Evolutionary conservation across 768 basidiomycete genomes (phyloP), one percentile per base, ranked within the genome.

Genomic region (Heimioporus sp.): DNA sequence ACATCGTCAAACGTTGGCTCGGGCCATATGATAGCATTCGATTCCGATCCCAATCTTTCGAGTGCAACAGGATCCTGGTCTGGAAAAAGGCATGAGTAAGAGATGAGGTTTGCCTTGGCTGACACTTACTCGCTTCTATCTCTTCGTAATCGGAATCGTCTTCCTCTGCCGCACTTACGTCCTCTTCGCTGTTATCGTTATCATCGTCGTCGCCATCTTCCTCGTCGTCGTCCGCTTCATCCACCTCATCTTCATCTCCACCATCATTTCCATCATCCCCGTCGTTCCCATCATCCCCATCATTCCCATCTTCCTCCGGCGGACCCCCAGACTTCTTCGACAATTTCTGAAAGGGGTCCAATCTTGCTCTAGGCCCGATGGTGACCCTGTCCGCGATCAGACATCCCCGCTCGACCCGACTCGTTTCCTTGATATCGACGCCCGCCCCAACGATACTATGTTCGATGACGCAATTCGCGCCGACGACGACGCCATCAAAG

Each of bases 21-120:
- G 1, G 92, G 90, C 92, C 91, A 97, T 44, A 93, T 76, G 47
- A 88, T 78, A 0, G 90, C 94, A 60, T 90, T 86, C 2, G 85
- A 82, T 46, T 79, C 81, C 11, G 73, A 63, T n/a, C 93, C 93
- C 28, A 94, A 72, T 36, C 74, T 65, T 20, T 71, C 68, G 46
- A 69, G 58, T 21, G 71, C 72, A 34, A 73, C 65, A 10, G 70
- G 69, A 30, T 74, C 75, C 65, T 83, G 84, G 54, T 75, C 85
- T 85, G 20, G 37, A 52, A 31, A 24, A 30, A 44, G 44, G 52
- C 9, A 37, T 54, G 34, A 56, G 21, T n/a, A 45, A 16, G 21
- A 21, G 42, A 40, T 28, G 5, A 20, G 30, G 7, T 5, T 5
- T 17, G 13, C 37, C 17, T 15, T 24, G 3, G 31, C 11, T n/a